phyloP scores from a whole-genome alignment of 805 yeast species.

The Blastobotrys robertii region DNA sequence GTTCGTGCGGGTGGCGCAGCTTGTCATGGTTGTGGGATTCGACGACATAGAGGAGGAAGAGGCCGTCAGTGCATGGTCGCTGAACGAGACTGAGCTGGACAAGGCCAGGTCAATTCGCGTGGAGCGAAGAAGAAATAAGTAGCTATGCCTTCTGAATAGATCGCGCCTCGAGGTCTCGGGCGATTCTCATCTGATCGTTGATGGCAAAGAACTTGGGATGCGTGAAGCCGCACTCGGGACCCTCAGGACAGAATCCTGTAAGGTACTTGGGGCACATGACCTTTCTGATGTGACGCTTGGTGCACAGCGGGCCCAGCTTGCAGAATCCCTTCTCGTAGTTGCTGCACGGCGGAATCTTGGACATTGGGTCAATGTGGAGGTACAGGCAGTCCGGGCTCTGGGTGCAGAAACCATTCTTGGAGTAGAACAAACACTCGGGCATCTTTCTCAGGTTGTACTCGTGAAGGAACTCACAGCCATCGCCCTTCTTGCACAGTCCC shows the following conservation, averaged over 20 bases:
- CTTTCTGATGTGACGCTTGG: slow-evolving; percentile 68
- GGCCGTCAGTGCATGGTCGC: slow-evolving; percentile 53
- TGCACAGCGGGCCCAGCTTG: slow-evolving; percentile 81
- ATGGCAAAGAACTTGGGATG: slow-evolving; percentile 63
- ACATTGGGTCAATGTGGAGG: slow-evolving; percentile 81
- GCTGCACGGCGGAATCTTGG: slow-evolving; percentile 79
- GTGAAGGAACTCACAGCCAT: slow-evolving; percentile 90
- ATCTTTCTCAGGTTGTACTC: slow-evolving; percentile 88
- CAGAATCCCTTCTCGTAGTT: slow-evolving; percentile 85
- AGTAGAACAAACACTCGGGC: slow-evolving; percentile 91
- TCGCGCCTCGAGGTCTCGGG: slow-evolving; percentile 19
- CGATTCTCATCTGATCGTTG: slow-evolving; percentile 29
- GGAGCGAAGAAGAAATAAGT: slow-evolving; percentile 7
- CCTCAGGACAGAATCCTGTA: slow-evolving; percentile 90
- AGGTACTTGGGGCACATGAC: slow-evolving; percentile 69
- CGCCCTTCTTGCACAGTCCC: slow-evolving; percentile 94
- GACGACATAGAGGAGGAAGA: slow-evolving; percentile 58
- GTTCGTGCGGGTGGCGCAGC: slow-evolving; percentile 74
- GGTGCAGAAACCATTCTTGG: slow-evolving; percentile 63
- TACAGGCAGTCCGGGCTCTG: slow-evolving; percentile 92
- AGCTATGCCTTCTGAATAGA: neutral
- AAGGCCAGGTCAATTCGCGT: slow-evolving; percentile 17
- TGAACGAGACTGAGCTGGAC: slow-evolving; percentile 63
- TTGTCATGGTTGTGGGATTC: slow-evolving; percentile 70
- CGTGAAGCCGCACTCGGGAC: slow-evolving; percentile 62